Evolutionary conservation across 805 yeast genomes (phyloP).

Genomic region (Citeromyces matritensis): DNA sequence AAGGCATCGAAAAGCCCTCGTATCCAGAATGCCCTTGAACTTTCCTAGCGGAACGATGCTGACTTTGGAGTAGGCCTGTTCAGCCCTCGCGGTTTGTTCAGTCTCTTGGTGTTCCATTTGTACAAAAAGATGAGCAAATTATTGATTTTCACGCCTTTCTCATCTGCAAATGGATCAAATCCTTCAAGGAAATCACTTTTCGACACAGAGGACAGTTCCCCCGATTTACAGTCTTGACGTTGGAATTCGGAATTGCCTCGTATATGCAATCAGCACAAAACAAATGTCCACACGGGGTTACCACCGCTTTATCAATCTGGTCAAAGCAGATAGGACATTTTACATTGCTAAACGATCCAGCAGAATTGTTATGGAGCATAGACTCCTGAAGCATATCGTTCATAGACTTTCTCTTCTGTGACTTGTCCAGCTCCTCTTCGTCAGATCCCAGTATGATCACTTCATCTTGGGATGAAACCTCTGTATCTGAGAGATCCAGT

Average conservation of each 20-base stretch:
- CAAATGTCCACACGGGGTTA: slow-evolving; percentile 43
- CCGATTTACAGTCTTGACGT: slow-evolving; percentile 6
- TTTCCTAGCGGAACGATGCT: too few species aligned
- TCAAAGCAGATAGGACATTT: slow-evolving; percentile 45
- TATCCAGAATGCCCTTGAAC: too few species aligned
- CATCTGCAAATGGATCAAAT: slow-evolving; percentile 15
- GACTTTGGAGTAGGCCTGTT: too few species aligned
- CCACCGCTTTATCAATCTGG: slow-evolving; percentile 28
- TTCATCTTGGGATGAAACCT: slow-evolving; percentile 7
- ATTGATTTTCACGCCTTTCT: slow-evolving; percentile 5
- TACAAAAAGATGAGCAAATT: too few species aligned
- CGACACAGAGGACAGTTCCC: slow-evolving; percentile 19
- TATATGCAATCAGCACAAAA: slow-evolving; percentile 40
- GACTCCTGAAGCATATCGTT: slow-evolving; percentile 13
- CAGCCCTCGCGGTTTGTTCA: too few species aligned
- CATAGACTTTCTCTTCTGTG: slow-evolving; percentile 14
- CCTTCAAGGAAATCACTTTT: slow-evolving; percentile 12
- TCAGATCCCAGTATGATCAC: slow-evolving; percentile 16
- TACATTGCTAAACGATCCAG: slow-evolving; percentile 17
- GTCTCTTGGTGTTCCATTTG: too few species aligned
- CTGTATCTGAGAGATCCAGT: slow-evolving; percentile 1
- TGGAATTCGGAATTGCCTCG: slow-evolving; percentile 29
- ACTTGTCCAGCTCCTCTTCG: slow-evolving; percentile 13
- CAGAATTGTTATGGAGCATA: slow-evolving; percentile 6
- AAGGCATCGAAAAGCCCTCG: too few species aligned